Conservation (phyloP, 495 filamentous ascomycete species). For the Paragyromitra xinjiangensis region DNA sequence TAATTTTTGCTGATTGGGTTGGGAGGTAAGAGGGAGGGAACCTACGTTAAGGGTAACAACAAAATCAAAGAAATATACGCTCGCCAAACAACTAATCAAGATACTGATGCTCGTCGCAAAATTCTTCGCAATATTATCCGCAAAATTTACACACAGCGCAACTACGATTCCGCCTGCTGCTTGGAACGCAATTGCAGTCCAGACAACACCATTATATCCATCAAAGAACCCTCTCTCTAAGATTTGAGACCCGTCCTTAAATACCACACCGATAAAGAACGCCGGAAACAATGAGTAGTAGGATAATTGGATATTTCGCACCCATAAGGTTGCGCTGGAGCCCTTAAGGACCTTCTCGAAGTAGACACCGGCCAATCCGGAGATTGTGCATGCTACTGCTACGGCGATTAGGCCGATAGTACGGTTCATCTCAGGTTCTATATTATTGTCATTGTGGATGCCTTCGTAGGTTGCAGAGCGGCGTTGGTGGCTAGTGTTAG, state of each 20-base stretch:
- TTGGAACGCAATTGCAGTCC: conserved; percentile 83
- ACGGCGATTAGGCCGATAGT: conserved; percentile 81
- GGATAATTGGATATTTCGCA: conserved; percentile 90
- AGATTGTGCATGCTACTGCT: conserved; percentile 76
- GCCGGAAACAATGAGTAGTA: conserved; percentile 91
- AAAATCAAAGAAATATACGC: conserved; percentile 84
- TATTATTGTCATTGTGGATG: conserved; percentile 79
- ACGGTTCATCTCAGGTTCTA: conserved; percentile 74
- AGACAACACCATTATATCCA: conserved; percentile 91
- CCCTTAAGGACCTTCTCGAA: conserved; percentile 96
- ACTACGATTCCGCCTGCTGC: conserved; percentile 83
- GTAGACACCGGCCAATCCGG: conserved; percentile 85
- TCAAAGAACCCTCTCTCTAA: conserved; percentile 86
- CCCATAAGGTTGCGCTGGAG: conserved; percentile 80
- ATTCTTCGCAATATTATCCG: conserved; percentile 88
- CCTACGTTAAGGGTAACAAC: conserved; percentile 74
- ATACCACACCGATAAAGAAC: conserved; percentile 82
- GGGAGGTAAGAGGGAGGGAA: conserved; percentile 28
- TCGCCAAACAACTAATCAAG: conserved; percentile 81
- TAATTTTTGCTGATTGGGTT: background rate
- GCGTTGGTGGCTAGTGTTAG: conserved; percentile 62
- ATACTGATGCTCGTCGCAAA: conserved; percentile 92
- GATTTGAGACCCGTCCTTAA: conserved; percentile 85
- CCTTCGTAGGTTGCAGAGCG: conserved; percentile 97
- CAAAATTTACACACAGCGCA: conserved; percentile 84